phyloP scores from a whole-genome alignment of 2,329 filamentous ascomycete genomes.

The Hymenotorrendiella dingleyae region DNA sequence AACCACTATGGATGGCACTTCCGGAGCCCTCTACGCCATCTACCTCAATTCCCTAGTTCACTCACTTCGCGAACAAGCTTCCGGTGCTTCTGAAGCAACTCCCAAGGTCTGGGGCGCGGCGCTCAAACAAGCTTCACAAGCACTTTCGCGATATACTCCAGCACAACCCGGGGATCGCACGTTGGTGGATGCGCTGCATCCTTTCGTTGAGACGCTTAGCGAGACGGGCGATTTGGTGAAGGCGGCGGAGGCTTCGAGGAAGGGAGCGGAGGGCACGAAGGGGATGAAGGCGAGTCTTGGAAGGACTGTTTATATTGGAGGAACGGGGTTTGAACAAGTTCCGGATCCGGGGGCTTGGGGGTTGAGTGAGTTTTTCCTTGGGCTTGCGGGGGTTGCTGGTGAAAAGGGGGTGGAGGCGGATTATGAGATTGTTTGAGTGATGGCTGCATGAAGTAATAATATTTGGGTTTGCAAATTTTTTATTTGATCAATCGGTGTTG shows the following conservation, averaged over 20 bases:
- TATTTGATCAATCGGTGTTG: no score
- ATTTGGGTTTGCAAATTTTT: no score
- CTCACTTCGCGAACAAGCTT: slow-evolving; percentile 30
- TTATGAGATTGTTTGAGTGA: slow-evolving; percentile 31
- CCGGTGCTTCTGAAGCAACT: slow-evolving; percentile 34
- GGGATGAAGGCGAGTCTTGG: slow-evolving; percentile 89
- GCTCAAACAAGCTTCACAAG: slow-evolving; percentile 62
- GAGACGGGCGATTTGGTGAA: slow-evolving; percentile 58
- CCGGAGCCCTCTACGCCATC: slow-evolving; percentile 70
- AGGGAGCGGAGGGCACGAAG: slow-evolving; percentile 78
- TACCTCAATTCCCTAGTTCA: slow-evolving; percentile 66
- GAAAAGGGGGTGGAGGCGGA: slow-evolving; percentile 15
- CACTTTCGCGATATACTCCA: slow-evolving; percentile 78
- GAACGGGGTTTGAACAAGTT: slow-evolving; percentile 64
- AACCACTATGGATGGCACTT: slow-evolving; percentile 67
- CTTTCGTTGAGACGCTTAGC: slow-evolving; percentile 71
- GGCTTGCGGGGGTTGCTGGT: slow-evolving; percentile 51
- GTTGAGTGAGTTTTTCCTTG: slow-evolving; percentile 73
- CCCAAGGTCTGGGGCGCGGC: slow-evolving; percentile 53
- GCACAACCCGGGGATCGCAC: slow-evolving; percentile 86
- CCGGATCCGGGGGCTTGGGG: slow-evolving; percentile 74
- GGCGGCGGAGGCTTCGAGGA: slow-evolving; percentile 69
- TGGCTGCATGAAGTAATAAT: no score
- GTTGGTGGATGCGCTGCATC: slow-evolving; percentile 80
- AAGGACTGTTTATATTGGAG: slow-evolving; percentile 75